Conservation (phyloP, 2,329 filamentous ascomycete species). For the Phaeosphaeriaceae sp. region DNA sequence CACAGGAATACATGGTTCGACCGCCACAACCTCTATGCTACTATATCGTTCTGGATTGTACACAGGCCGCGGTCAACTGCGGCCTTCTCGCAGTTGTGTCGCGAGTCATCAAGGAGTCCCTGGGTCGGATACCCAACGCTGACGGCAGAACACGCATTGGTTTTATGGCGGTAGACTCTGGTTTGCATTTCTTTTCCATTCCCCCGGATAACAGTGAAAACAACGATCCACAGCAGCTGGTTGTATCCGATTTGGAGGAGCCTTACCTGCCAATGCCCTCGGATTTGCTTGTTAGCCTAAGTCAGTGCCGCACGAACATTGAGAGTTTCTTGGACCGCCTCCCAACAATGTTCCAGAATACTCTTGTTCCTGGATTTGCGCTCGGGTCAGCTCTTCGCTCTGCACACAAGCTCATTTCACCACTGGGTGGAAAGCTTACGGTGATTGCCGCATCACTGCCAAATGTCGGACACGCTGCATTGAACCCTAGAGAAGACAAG, state of each 20-base stretch:
- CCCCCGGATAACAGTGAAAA: conserved; percentile 86
- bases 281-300: conserved; percentile 86
- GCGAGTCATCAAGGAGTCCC: conserved; percentile 90
- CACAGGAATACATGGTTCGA: conserved; percentile 99
- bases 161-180: conserved; percentile 94
- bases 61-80: conserved; percentile 71
- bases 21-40: conserved; percentile 77
- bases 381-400: conserved; percentile 94
- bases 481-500: conserved; percentile 92
- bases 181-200: conserved; percentile 94
- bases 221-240: conserved; percentile 86
- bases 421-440: conserved; percentile 92
- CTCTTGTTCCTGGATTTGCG: conserved; percentile 85
- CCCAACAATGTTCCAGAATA: conserved; percentile 96
- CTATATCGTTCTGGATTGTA: conserved; percentile 36
- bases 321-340: conserved; percentile 90
- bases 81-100: conserved; percentile 91
- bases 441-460: conserved; percentile 89
- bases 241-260: conserved; percentile 93
- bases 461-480: conserved; percentile 86
- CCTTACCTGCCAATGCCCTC: conserved; percentile 94
- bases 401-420: conserved; percentile 93
- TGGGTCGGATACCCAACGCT: conserved; percentile 97
- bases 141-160: conserved; percentile 90
- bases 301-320: conserved; percentile 87